These are phyloP conservation scores for Daucus carota DNA, from an alignment of 129 eudicot species.

Conservation along the genomic window DH1_v3.0 NC_030382.2:47646001-47646500, in stretches of 20 bases:
- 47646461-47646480: neutral
- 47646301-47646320: neutral
- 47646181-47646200: neutral
- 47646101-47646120: no score
- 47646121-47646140: neutral
- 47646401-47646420: constrained; percentile 78
- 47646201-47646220: neutral
- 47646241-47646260: neutral
- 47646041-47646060: no score
- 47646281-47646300: neutral
- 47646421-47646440: constrained; percentile 35
- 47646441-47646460: neutral
- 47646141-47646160: neutral
- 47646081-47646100: no score
- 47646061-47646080: no score
- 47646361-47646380: constrained; percentile 88
- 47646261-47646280: no score
- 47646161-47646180: neutral
- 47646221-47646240: neutral
- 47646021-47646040: no score
- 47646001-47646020: no score
- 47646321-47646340: constrained; percentile 50
- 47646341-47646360: constrained; percentile 38
- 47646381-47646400: constrained; percentile 77
- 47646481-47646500: neutral